phyloP scores from a whole-genome alignment of 2,329 filamentous ascomycete genomes.

The Neocatenulostroma microsporum region DNA sequence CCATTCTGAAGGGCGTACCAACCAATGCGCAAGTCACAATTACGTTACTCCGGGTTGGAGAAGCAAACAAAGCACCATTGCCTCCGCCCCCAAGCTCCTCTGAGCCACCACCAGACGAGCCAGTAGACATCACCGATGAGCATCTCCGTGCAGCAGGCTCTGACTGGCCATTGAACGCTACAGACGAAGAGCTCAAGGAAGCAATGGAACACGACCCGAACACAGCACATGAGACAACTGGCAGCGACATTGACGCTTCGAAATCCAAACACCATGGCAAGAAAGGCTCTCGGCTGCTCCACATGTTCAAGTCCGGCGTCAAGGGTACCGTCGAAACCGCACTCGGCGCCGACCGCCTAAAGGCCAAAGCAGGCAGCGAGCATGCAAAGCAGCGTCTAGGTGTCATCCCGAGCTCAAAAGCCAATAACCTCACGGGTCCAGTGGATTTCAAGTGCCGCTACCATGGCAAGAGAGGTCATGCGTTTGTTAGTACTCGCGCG shows the following conservation, averaged over 20 bases:
- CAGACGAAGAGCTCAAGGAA: slow-evolving; percentile 56
- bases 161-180: slow-evolving; percentile 53
- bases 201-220: slow-evolving; percentile 47
- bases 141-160: slow-evolving; percentile 47
- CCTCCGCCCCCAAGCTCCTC: slow-evolving; percentile 49
- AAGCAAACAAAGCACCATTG: slow-evolving; percentile 70
- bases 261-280: slow-evolving; percentile 43
- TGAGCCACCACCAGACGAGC: slow-evolving; percentile 41
- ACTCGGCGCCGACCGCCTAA: slow-evolving; percentile 62
- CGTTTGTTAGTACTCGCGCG: slow-evolving; percentile 60
- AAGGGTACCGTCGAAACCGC: slow-evolving; percentile 66
- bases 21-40: slow-evolving; percentile 79
- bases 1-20: slow-evolving; percentile 70
- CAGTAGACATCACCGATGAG: slow-evolving; percentile 43
- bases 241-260: slow-evolving; percentile 46
- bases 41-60: slow-evolving; percentile 72
- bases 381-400: slow-evolving; percentile 65
- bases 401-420: slow-evolving; percentile 50
- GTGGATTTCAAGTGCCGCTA: slow-evolving; percentile 68
- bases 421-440: slow-evolving; percentile 51
- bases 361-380: slow-evolving; percentile 54
- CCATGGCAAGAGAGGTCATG: slow-evolving; percentile 62
- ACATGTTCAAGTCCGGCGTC: slow-evolving; percentile 60
- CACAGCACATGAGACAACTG: slow-evolving; percentile 42
- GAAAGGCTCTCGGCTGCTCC: slow-evolving; percentile 47